Evolutionary conservation across 2,329 filamentous ascomycete species (phyloP), one percentile per base, ranked within the genome.

Genomic region (Aspergillus intermedius): DNA sequence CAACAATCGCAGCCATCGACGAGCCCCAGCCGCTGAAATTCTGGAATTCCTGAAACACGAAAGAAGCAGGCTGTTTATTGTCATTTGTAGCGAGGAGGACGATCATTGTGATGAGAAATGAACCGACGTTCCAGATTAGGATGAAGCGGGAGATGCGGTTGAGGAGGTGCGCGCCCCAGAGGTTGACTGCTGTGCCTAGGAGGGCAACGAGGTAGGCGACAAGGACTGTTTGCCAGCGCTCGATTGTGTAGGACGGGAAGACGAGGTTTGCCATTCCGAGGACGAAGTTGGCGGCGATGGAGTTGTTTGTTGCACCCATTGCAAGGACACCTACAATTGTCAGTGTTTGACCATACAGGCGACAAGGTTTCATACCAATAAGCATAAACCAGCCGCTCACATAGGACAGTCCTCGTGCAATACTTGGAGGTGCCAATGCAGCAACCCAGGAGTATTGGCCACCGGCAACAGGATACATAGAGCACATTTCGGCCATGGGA

Each of bases 371-470:
- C 50, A 62, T 67, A 63, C 74, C 73, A 34, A 69, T 74, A 7
- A 74, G 65, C 72, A 76, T 74, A 51, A 76, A 75, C 72, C 74
- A 76, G 7, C 74, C 74, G 2, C 70, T 73, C 1, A 74, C 57
- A 50, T 73, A 76, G 7, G 71, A 74, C 21, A 74, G 55, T 8
- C 69, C 67, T 34, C 73, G 65, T 7, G 71, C 65, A 40, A 73
- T 66, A 19, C 64, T 71, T 5, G 67, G 72, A 2, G 79, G 79
- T 4, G 78, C 75, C 5, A 81, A 65, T 1, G 80, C 74, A 3
- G 77, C 77, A 13, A 80, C 78, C 78, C 79, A 79, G 1, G 72
- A 76, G 56, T 81, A 81, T 55, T 81, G 77, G 5, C 79, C 76
- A 28, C 78, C 76, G 7, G 77, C 78, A 19, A 80, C 71, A 0